Base-by-base conservation (phyloP, 176 grass and related monocot species). In the Musa acuminata region DNA sequence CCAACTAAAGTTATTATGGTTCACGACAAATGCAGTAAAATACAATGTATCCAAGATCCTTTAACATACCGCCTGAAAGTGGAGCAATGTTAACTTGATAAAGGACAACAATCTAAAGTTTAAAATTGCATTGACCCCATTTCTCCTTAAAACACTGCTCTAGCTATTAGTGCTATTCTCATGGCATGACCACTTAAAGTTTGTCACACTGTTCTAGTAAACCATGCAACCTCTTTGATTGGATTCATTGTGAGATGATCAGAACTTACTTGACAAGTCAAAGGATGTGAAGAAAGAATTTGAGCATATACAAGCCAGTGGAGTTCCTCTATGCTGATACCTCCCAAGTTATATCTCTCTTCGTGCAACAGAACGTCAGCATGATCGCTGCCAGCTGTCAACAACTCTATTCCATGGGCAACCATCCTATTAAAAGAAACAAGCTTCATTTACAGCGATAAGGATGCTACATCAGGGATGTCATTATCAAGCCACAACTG, bases 241-340 rank as follows among this genome's bases (percentile, higher is more conserved):
- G 2, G 6, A 19, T 43, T 48, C 74, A 23, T 20, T 23, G 8
- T 60, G 65, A 64, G 49, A 53, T 13, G 50, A 55, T 52, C 29
- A 49, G 72, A 86, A 91, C 80, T 85, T 77, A 93, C 94, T 87
- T 93, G 94, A 90, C 94, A 98, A 67, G 94, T 98, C 75, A 85
- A 80, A 87, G 94, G 79, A 89, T 98, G 94, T 84, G 88, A 98
- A 75, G 86, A 84, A 76, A 98, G 87, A 78, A 92, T 80, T 89
- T 93, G 94, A 65, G 90, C 90, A 51, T 98, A 98, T 17, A 89
- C 88, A 83, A 98, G 86, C 75, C 88, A 79, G 62, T 98, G 88
- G 49, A 98, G 85, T 82, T 98, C 94, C 74, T 90, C 90, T 72
- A 98, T 89, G 76, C 84, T 93, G 75, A 92, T 81, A 85, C 88